Evolutionary conservation across 305 asterid genomes (phyloP), one percentile per base, ranked within the genome.

Genomic region (Fraxinus baroniana): DNA sequence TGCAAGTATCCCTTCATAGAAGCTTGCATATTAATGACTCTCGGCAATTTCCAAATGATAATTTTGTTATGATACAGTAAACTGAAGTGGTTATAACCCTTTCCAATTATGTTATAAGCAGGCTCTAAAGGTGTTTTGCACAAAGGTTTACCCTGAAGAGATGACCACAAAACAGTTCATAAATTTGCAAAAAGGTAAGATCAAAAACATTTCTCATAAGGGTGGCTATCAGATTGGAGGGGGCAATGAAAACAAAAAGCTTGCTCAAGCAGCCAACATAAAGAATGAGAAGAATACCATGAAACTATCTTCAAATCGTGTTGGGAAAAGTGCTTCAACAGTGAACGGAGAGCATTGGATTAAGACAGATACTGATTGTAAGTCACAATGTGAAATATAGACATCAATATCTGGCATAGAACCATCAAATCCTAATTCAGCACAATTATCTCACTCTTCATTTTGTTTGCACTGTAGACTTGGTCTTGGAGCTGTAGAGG

Each of bases 351-450:
- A 84, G 78, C 93, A 85, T 7, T 90, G 93, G 93, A 90, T 90
- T 78, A 89, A 86, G 86, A 90, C 93, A 0, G 93, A 90, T 81
- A 87, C 90, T 57, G 92, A 90, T 80, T 90, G 93, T 90, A 87
- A 90, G 93, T 89, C 78, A 39, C 84, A 82, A 83, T 60, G 15
- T 75, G 80, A 78, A 73, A 62, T 39, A 77, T 35, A n/a, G 22
- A 49, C 72, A 79, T 82, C 32, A 78, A 39, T 32, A 79, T 80
- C 70, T 46, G 68, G 79, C 82, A 57, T 74, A 81, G 84, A 83
- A 46, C 80, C 9, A 44, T 39, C 79, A 49, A n/a, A 33, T 82
- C 81, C 13, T 82, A 78, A 70, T 76, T 71, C 30, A 41, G 80
- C 72, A 78, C 60, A 64, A 76, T 71, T 76, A 72, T 70, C 88